phyloP scores from a whole-genome alignment of 345 rosid species.

The Ceriops zippeliana region DNA sequence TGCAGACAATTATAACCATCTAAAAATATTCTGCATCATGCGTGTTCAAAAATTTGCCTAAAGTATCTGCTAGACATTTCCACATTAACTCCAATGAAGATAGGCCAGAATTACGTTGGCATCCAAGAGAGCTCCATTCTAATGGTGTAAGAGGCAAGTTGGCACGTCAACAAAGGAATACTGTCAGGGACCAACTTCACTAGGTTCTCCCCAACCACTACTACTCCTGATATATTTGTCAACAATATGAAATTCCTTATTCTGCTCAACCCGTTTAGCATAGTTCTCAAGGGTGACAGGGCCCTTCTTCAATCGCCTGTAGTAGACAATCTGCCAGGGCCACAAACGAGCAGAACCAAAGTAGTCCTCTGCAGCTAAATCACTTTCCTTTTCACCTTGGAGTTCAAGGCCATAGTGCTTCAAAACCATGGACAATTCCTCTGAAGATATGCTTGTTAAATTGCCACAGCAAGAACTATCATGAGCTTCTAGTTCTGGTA shows the following conservation, averaged over 20 bases:
- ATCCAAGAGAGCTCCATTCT: no score
- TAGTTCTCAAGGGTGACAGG: slow-evolving; percentile 41
- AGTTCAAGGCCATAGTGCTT: slow-evolving; percentile 39
- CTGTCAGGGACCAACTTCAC: slow-evolving; percentile 15
- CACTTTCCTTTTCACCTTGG: slow-evolving; percentile 29
- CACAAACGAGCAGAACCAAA: slow-evolving; percentile 48
- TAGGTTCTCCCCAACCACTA: slow-evolving; percentile 45
- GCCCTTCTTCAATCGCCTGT: slow-evolving; percentile 51
- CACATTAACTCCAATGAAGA: slow-evolving; percentile 14
- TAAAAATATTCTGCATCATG: slow-evolving; percentile 15
- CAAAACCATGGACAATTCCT: slow-evolving; percentile 37
- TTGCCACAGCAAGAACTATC: slow-evolving; percentile 5
- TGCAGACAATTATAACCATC: background rate
- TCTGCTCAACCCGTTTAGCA: slow-evolving; percentile 42
- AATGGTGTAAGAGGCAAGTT: no score
- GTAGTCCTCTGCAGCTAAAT: slow-evolving; percentile 24
- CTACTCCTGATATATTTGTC: slow-evolving; percentile 47
- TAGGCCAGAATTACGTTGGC: no score
- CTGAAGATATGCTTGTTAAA: slow-evolving; percentile 28
- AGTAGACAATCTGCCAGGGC: slow-evolving; percentile 45
- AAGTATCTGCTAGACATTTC: slow-evolving; percentile 12
- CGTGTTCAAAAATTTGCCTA: slow-evolving; percentile 26
- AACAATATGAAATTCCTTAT: slow-evolving; percentile 39
- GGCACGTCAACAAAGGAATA: slow-evolving; percentile 2
- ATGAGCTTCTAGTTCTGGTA: slow-evolving; percentile 24